Evolutionary conservation across 1,139 yeast species (phyloP).

Genomic region (Suhomyces guaymorum): DNA sequence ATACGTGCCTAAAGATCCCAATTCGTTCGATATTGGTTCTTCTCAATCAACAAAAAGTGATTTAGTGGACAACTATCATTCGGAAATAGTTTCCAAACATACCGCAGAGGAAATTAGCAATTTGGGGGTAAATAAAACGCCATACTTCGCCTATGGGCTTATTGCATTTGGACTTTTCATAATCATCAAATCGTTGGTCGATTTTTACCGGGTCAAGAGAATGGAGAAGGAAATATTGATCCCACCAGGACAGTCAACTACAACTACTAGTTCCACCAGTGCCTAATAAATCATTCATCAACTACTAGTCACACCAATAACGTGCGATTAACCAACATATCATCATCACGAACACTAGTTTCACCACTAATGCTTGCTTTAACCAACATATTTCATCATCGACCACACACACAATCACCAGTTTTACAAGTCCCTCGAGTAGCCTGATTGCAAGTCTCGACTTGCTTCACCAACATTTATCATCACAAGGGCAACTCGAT

Average conservation of each 20-base stretch:
- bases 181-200: conserved; percentile 64
- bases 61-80: conserved; percentile 48
- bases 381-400: too few species aligned
- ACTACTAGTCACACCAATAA: too few species aligned
- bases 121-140: conserved; percentile 25
- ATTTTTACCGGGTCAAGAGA: conserved; percentile 73
- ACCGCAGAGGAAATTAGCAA: conserved; percentile 15
- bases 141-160: conserved; percentile 55
- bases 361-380: too few species aligned
- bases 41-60: conserved; percentile 39
- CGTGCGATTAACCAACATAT: too few species aligned
- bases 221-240: conserved; percentile 66
- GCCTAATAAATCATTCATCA: not conserved
- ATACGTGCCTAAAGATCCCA: conserved; percentile 58
- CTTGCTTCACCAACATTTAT: too few species aligned
- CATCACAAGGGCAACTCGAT: too few species aligned
- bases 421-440: too few species aligned
- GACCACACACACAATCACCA: too few species aligned
- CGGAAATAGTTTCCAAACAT: conserved; percentile 32
- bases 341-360: too few species aligned
- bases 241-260: conserved; percentile 31
- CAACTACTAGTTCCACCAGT: conserved; percentile 6
- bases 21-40: conserved; percentile 50
- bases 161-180: conserved; percentile 71
- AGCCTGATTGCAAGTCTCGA: too few species aligned